A percentile compares a stretch with the other conserved stretches of the same genome.
Conservation (phyloP, 257 asterid species). For the Verbena officinalis region DNA sequence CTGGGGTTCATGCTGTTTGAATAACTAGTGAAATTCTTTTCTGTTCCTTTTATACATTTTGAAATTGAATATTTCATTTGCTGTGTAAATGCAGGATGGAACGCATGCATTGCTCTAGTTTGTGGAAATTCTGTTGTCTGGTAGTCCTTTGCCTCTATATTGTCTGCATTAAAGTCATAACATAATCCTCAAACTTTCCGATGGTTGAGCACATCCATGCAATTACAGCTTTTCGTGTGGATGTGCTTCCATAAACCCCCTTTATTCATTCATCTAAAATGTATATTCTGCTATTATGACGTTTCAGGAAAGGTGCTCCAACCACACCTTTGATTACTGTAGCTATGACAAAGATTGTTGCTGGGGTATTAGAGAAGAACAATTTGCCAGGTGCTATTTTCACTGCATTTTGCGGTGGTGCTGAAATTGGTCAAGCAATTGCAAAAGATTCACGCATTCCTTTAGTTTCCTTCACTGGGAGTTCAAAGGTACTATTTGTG, state of each 20-base stretch:
- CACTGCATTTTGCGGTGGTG: slow-evolving; percentile 94
- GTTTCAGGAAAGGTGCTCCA: slow-evolving; percentile 98
- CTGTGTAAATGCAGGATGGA: slow-evolving; percentile 75
- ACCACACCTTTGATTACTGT: slow-evolving; percentile 91
- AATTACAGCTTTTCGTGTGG: slow-evolving; percentile 2
- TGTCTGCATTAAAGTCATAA: not conserved
- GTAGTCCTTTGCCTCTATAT: slow-evolving; percentile 47
- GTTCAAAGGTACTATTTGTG: slow-evolving; percentile 66
- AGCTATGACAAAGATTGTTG: slow-evolving; percentile 84
- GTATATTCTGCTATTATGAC: slow-evolving; percentile 14
- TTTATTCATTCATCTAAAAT: slow-evolving; percentile 8
- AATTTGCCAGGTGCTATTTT: slow-evolving; percentile 93
- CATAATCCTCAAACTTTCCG: not conserved
- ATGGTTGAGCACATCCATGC: not conserved
- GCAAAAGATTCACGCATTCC: slow-evolving; percentile 88
- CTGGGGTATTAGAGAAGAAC: slow-evolving; percentile 89
- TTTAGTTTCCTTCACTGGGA: slow-evolving; percentile 93
- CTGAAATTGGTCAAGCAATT: slow-evolving; percentile 93
- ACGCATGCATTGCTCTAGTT: slow-evolving; percentile 97
- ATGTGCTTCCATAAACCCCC: slow-evolving; percentile 1
- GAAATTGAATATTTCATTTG: slow-evolving; percentile 23
- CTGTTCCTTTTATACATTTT: not conserved
- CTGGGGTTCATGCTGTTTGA: not conserved
- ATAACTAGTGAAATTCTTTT: not conserved
- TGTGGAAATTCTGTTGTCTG: slow-evolving; percentile 97